A percentile compares a stretch with the other conserved stretches of the same genome.
phyloP scores from a whole-genome alignment of 257 asterid genomes.

The Eustoma russellianum region DNA sequence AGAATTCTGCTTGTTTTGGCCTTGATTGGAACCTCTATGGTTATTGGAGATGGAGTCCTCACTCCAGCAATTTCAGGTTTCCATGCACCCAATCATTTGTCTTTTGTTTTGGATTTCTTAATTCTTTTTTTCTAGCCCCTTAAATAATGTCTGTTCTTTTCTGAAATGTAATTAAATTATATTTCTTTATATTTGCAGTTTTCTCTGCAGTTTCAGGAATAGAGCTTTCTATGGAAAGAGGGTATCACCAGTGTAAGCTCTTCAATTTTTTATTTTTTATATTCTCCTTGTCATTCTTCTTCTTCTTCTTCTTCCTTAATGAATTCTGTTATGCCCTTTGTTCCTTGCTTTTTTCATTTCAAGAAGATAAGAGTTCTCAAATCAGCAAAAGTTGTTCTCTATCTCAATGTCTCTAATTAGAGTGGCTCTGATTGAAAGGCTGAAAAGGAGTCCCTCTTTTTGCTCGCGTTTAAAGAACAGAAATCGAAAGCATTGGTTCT shows the following conservation, averaged over 20 bases:
- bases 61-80: slow-evolving; percentile 94
- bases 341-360: not conserved
- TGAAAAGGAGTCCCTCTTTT: not conserved
- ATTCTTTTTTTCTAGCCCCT: not conserved
- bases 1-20: slow-evolving; percentile 68
- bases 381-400: slow-evolving; percentile 1
- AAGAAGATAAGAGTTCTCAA: not conserved
- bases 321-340: slow-evolving; percentile 1
- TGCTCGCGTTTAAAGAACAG: not conserved
- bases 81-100: not conserved
- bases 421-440: too few species aligned
- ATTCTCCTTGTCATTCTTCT: not conserved
- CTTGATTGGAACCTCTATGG: slow-evolving; percentile 93
- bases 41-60: slow-evolving; percentile 93
- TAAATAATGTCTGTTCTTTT: not conserved
- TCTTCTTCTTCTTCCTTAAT: fast-evolving
- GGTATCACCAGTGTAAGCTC: slow-evolving; percentile 87
- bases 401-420: not conserved
- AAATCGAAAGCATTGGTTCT: not conserved
- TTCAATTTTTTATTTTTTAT: not conserved
- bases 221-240: slow-evolving; percentile 73
- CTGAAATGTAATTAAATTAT: slow-evolving; percentile 1
- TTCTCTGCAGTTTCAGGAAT: slow-evolving; percentile 96
- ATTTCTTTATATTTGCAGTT: slow-evolving; percentile 43
- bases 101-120: not conserved